Conservation (phyloP, 78 protist species). For the Tieghemostelium lacteum region DNA sequence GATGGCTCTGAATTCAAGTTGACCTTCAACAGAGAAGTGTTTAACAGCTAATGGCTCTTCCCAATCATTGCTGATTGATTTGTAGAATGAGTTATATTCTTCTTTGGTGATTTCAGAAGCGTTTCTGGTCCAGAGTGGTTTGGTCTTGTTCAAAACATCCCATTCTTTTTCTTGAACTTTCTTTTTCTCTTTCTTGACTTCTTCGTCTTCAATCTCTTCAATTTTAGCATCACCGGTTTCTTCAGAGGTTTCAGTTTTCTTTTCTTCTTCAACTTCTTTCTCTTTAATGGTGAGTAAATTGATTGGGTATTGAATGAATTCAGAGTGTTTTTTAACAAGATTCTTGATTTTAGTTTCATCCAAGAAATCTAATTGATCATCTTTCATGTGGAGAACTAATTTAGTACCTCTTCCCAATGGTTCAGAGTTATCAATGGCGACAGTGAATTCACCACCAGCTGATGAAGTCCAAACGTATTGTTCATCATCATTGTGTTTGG, state of each 20-base stretch:
- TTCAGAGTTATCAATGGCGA: slow-evolving; percentile 84
- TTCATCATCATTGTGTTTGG: slow-evolving; percentile 99
- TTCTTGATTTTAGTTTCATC: slow-evolving; percentile 97
- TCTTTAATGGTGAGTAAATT: slow-evolving; percentile 93
- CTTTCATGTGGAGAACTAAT: slow-evolving; percentile 97
- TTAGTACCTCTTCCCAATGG: slow-evolving; percentile 98
- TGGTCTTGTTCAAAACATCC: slow-evolving; percentile 98
- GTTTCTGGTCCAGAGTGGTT: slow-evolving; percentile 99
- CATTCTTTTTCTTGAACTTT: slow-evolving; percentile 96
- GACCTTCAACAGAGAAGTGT: slow-evolving; percentile 99
- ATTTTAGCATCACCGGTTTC: slow-evolving; percentile 82
- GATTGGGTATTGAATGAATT: slow-evolving; percentile 99
- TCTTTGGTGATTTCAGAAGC: slow-evolving; percentile 98
- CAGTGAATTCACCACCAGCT: slow-evolving; percentile 99
- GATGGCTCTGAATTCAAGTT: slow-evolving; percentile 98
- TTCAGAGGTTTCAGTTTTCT: slow-evolving; percentile 82
- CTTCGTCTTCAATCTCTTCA: slow-evolving; percentile 94
- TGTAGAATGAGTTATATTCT: slow-evolving; percentile 99
- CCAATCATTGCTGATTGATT: slow-evolving; percentile 99
- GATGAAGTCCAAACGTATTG: slow-evolving; percentile 98
- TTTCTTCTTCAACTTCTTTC: slow-evolving; percentile 93
- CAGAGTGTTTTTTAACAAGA: slow-evolving; percentile 99
- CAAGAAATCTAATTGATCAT: slow-evolving; percentile 98
- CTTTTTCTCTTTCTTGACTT: slow-evolving; percentile 92
- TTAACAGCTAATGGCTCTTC: slow-evolving; percentile 99